Percentiles rank a stretch among this genome's conserved stretches.
These are phyloP conservation scores for Agrocybe pediades DNA, from an alignment of 768 basidiomycete genomes.

Conservation along the genomic window DNA sequence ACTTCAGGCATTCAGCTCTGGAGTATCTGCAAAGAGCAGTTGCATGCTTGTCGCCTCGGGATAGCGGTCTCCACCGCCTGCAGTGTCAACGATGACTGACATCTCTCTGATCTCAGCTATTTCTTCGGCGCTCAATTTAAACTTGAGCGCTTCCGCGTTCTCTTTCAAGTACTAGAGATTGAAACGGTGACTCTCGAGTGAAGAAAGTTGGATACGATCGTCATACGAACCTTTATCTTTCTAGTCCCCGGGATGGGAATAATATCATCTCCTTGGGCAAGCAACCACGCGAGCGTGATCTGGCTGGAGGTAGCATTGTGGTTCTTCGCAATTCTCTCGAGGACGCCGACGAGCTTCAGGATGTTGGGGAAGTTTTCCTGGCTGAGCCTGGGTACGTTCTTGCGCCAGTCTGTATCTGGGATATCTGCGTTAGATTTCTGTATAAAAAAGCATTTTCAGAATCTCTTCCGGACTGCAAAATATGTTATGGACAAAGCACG, in stretches of 20 bases:
- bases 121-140: conserved; percentile 34
- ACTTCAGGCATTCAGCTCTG: no score
- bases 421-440: conserved; percentile 40
- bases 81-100: conserved; percentile 30
- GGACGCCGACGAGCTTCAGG: conserved; percentile 39
- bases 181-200: neutral
- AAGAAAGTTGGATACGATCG: neutral
- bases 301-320: conserved; percentile 47
- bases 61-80: conserved; percentile 31
- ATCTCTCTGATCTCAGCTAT: conserved; percentile 33
- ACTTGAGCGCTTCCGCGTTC: conserved; percentile 34
- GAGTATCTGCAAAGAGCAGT: conserved; percentile 32
- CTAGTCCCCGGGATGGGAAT: conserved; percentile 53
- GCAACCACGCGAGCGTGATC: conserved; percentile 50
- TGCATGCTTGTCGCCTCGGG: conserved; percentile 22
- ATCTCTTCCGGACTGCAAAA: neutral
- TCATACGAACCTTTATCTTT: conserved; percentile 22
- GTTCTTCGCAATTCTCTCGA: conserved; percentile 38
- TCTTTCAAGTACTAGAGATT: conserved; percentile 38
- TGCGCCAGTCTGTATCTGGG: conserved; percentile 32
- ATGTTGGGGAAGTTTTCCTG: conserved; percentile 51
- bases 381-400: conserved; percentile 24
- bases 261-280: conserved; percentile 48
- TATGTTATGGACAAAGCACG: conserved; percentile 12
- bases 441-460: neutral